Evolutionary conservation across 768 basidiomycete genomes (phyloP), one percentile per base, ranked within the genome.

Genomic region (Tulasnella sp.): DNA sequence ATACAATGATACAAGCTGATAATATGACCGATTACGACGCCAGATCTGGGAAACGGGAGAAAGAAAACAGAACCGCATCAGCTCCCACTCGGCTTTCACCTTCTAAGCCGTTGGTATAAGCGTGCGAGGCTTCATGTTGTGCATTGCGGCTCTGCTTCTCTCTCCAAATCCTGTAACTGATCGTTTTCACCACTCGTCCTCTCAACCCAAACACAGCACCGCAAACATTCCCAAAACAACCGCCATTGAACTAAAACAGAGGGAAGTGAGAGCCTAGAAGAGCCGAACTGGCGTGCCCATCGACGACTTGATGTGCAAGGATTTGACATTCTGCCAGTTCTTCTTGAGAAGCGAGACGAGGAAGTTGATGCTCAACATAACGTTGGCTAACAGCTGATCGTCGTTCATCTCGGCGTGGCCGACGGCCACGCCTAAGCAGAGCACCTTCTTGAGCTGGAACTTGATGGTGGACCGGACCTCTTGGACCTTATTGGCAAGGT

Each of bases 321-420:
- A 94, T 78, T 92, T 92, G 78, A 98, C 86, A 76, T 98, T 99
- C 74, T 98, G 96, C 92, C 92, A 91, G 78, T 94, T 89, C 82
- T 99, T 99, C 83, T 98, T 98, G 72, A 99, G 83, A 62, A 99
- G 76, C 19, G 96, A 98, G 69, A 99, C 92, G 68, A 99, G 81
- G 83, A 99, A 99, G 84, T 99, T 99, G 81, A 98, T 94, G 74
- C 89, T 85, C 70, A 99, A 75, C 96, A 99, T 99, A 76, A 94
- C 88, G 75, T 99, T 99, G 64, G 73, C 87, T 66, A 98, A 80
- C 63, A 98, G 87, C 75, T 97, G 91, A 74, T 99, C 96, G 65
- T 97, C 92, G 60, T 78, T 85, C 93, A 99, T 97, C 72, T 94
- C 80, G 72, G 94, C 80, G 75, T 99, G 92, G 67, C 93, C 96